Conservation (phyloP, 2,329 filamentous ascomycete genomes). For the Domatiomyces globalis region DNA sequence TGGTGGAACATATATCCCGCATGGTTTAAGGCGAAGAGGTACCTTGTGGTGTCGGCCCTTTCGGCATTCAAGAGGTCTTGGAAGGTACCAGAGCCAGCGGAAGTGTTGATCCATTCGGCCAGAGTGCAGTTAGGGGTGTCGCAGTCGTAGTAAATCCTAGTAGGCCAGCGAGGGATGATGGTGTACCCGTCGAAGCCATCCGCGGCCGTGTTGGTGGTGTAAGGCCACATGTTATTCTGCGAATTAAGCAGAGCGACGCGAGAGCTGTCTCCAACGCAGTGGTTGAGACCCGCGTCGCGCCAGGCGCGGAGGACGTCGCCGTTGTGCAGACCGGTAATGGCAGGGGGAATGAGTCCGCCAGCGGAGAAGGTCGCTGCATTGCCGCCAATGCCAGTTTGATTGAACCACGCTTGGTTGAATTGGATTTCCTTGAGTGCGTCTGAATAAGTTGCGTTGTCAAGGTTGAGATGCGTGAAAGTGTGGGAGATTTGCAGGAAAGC, state of each 20-base stretch:
- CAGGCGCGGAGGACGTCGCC: constrained; percentile 48
- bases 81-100: constrained; percentile 41
- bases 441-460: constrained; percentile 46
- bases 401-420: constrained; percentile 47
- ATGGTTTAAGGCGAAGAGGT: constrained; percentile 42
- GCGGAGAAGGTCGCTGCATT: constrained; percentile 35
- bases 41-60: constrained; percentile 39
- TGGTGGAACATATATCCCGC: constrained; percentile 53
- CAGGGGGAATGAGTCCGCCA: constrained; percentile 46
- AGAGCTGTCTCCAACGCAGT: constrained; percentile 52
- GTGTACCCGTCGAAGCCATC: constrained; percentile 44
- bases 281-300: constrained; percentile 44
- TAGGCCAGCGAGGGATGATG: constrained; percentile 47
- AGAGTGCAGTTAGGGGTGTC: constrained; percentile 42
- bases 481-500: constrained; percentile 47
- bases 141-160: constrained; percentile 52
- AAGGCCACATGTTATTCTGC: constrained; percentile 41
- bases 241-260: constrained; percentile 40
- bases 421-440: constrained; percentile 44
- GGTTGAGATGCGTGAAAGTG: constrained; percentile 46
- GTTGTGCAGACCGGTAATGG: constrained; percentile 50
- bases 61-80: constrained; percentile 38
- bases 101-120: constrained; percentile 48
- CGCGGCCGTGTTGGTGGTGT: constrained; percentile 35
- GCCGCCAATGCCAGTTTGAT: constrained; percentile 28